Percentiles rank a stretch among this genome's conserved stretches.
phyloP scores from a whole-genome alignment of 441 rosid species.

The Euphorbia schlechtendalii region DNA sequence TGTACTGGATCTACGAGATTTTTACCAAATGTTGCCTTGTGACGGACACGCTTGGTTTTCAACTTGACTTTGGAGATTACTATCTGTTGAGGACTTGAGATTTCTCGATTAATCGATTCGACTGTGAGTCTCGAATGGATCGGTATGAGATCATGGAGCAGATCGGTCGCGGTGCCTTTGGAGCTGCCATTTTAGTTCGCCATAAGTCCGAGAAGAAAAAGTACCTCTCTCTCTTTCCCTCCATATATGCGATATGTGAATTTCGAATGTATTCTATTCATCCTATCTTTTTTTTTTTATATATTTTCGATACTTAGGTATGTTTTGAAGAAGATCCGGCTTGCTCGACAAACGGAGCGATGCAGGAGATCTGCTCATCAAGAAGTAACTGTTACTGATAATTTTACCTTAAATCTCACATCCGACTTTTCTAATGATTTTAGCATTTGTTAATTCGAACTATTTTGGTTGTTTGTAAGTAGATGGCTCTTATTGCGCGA shows the following conservation, averaged over 20 bases:
- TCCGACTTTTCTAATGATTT: not conserved
- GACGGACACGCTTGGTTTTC: not conserved
- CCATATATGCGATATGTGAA: not conserved
- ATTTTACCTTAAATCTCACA: not conserved
- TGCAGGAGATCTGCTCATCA: slow-evolving; percentile 96
- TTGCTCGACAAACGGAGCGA: slow-evolving; percentile 89
- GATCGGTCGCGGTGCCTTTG: slow-evolving; percentile 98
- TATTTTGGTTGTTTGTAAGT: slow-evolving; percentile 12
- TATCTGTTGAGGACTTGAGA: not conserved
- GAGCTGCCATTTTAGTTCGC: slow-evolving; percentile 89
- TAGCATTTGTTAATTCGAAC: not conserved
- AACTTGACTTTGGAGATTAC: not conserved
- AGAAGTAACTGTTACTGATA: slow-evolving; percentile 43
- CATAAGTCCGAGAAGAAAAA: slow-evolving; percentile 90
- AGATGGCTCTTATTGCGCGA: slow-evolving; percentile 92
- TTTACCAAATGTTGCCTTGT: not conserved
- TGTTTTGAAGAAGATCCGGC: slow-evolving; percentile 93
- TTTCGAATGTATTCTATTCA: not conserved
- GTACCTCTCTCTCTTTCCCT: slow-evolving; percentile 23
- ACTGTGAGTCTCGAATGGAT: slow-evolving; percentile 91
- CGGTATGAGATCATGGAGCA: slow-evolving; percentile 97
- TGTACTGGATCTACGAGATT: slow-evolving; percentile 2
- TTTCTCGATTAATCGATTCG: not conserved
- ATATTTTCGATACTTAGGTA: slow-evolving; percentile 37
- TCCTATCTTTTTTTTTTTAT: not conserved